These are phyloP conservation scores for Nicotiana sylvestris DNA, from an alignment of 257 asterid genomes.

Conservation along the genomic window DNA sequence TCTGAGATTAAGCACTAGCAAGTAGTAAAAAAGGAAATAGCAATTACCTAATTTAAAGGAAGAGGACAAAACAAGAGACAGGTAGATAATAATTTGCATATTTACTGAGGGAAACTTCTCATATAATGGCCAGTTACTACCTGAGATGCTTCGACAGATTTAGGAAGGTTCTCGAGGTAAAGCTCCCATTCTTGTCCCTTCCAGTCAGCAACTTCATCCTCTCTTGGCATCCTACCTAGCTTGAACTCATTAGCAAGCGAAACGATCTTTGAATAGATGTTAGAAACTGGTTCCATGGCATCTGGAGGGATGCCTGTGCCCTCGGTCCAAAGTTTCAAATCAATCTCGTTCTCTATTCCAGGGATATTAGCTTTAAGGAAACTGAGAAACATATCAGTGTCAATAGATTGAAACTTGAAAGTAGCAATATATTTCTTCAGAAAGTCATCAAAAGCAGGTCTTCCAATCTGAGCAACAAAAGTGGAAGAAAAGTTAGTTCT, in stretches of 20 bases:
- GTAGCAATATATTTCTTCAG: constrained; percentile 71
- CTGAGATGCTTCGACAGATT: constrained; percentile 83
- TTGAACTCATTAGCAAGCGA: constrained; percentile 71
- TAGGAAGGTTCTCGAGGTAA: constrained; percentile 76
- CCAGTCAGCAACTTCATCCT: constrained; percentile 96
- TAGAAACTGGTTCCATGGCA: constrained; percentile 95
- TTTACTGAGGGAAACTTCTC: background rate
- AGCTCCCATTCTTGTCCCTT: constrained; percentile 95
- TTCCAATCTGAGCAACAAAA: constrained; percentile 53
- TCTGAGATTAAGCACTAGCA: background rate
- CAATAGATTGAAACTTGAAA: constrained; percentile 90
- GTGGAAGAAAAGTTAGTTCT: background rate
- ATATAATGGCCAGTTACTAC: constrained; percentile 25
- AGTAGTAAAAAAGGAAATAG: background rate
- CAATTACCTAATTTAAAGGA: background rate
- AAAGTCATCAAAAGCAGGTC: constrained; percentile 90
- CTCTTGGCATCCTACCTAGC: constrained; percentile 82
- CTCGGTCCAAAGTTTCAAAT: constrained; percentile 75
- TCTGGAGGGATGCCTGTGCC: constrained; percentile 91
- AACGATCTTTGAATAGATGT: constrained; percentile 66
- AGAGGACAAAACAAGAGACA: background rate
- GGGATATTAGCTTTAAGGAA: constrained; percentile 80
- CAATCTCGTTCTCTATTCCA: constrained; percentile 72
- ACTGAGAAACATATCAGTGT: constrained; percentile 80
- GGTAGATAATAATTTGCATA: background rate